These are phyloP conservation scores for Blastomyces emzantsi DNA, from an alignment of 2,329 filamentous ascomycete genomes.

Conservation along the genomic window DNA sequence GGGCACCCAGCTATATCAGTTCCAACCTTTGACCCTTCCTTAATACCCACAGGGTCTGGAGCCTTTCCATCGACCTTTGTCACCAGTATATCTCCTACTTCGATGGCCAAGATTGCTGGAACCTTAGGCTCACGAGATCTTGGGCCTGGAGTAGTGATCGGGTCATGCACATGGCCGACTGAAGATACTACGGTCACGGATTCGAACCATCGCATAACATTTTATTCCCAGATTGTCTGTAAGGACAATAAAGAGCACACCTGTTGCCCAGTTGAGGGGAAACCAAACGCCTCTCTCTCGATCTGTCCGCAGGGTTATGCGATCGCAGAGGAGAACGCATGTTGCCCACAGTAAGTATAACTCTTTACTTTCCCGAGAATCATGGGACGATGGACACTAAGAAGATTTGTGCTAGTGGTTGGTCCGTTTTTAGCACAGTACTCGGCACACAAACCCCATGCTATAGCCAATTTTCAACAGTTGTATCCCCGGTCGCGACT, in stretches of 20 bases:
- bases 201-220: conserved; percentile 5
- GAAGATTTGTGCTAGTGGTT: conserved; percentile 14
- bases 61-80: not conserved
- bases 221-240: conserved; percentile 18
- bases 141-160: conserved; percentile 13
- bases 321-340: conserved; percentile 14
- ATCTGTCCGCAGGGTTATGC: conserved; percentile 19
- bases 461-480: conserved; percentile 17
- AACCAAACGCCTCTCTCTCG: conserved; percentile 12
- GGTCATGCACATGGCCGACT: conserved; percentile 15
- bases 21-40: not conserved
- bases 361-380: not conserved
- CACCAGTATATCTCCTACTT: not conserved
- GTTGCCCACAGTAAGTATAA: conserved; percentile 20
- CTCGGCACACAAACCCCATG: conserved; percentile 25
- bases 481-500: conserved; percentile 17
- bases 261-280: conserved; percentile 18
- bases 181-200: conserved; percentile 11
- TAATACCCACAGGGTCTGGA: not conserved
- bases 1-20: not conserved
- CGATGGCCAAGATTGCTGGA: not conserved
- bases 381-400: not conserved
- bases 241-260: conserved; percentile 10
- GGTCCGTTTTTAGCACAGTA: conserved; percentile 17
- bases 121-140: not conserved